These are phyloP conservation scores for Cetradonia linearis DNA, from an alignment of 495 filamentous ascomycete species.

Conservation along the genomic window DNA sequence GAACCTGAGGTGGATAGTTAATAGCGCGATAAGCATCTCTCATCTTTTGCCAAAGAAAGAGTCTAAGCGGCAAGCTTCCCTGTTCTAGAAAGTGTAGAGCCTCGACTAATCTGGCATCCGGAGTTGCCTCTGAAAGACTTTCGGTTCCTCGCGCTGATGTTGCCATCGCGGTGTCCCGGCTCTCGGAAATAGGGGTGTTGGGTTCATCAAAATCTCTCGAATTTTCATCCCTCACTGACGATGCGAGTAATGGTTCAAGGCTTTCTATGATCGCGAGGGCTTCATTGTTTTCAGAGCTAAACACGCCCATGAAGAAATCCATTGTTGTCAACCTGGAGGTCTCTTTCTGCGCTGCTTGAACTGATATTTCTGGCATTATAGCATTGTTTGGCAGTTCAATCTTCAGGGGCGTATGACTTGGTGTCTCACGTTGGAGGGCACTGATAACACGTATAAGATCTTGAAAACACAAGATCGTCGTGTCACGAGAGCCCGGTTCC, in stretches of 20 bases:
- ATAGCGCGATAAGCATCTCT: constrained; percentile 78
- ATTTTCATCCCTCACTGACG: constrained; percentile 39
- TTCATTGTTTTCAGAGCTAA: constrained; percentile 54
- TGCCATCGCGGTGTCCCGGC: neutral
- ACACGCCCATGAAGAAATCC: constrained; percentile 88
- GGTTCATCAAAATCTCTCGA: constrained; percentile 11
- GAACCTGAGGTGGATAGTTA: constrained; percentile 70
- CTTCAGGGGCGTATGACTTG: constrained; percentile 24
- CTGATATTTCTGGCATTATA: constrained; percentile 81
- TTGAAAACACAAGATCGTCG: constrained; percentile 70
- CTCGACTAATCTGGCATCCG: constrained; percentile 47
- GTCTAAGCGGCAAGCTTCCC: constrained; percentile 66
- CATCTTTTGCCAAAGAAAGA: constrained; percentile 81
- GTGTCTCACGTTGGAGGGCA: constrained; percentile 27
- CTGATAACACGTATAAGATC: constrained; percentile 49
- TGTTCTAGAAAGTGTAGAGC: constrained; percentile 74
- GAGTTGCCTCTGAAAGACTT: constrained; percentile 20
- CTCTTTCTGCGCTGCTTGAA: constrained; percentile 70
- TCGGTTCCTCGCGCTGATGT: neutral
- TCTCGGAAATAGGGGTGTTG: neutral
- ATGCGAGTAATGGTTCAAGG: constrained; percentile 83
- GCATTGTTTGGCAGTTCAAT: constrained; percentile 75
- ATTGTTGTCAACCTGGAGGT: constrained; percentile 85
- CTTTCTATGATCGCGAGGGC: constrained; percentile 78
- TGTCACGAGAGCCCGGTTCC: constrained; percentile 59